Evolutionary conservation across 768 basidiomycete species (phyloP).

Genomic region (Suillus discolor): DNA sequence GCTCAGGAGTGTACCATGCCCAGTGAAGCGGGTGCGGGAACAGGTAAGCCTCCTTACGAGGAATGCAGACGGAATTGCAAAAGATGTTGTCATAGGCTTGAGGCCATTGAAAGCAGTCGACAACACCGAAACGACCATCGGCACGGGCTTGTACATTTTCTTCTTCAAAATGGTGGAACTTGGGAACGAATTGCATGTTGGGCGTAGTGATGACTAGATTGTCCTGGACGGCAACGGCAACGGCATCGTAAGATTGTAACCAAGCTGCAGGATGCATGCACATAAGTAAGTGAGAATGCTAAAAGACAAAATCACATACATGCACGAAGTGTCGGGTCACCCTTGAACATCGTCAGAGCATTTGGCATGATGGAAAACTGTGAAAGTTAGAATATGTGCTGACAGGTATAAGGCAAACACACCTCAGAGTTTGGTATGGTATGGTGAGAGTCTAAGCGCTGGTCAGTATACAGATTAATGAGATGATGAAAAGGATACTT

Average conservation of each 20-base stretch:
- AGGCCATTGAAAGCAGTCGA: not conserved
- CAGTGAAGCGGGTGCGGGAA: not conserved
- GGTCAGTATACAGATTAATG: not conserved
- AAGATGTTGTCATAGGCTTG: not conserved
- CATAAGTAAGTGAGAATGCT: not conserved
- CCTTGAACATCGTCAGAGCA: not conserved
- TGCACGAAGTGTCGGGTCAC: not conserved
- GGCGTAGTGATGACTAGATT: not conserved
- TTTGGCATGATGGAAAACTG: constrained; percentile 2
- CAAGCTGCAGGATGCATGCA: not conserved
- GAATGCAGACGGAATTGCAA: not conserved
- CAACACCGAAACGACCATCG: not conserved
- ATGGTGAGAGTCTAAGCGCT: not conserved
- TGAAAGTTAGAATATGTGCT: not conserved
- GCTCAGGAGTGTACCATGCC: constrained; percentile 2
- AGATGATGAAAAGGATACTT: not conserved
- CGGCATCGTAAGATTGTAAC: not conserved
- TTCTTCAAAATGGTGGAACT: not conserved
- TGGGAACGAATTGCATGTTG: not conserved
- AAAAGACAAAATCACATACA: not conserved
- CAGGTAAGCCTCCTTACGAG: not conserved
- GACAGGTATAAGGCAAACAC: not conserved
- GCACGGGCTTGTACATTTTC: not conserved
- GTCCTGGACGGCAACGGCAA: not conserved
- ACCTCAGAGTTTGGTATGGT: not conserved